Conservation (phyloP, 176 grass and related monocot species). For the Lolium multiflorum region DNA sequence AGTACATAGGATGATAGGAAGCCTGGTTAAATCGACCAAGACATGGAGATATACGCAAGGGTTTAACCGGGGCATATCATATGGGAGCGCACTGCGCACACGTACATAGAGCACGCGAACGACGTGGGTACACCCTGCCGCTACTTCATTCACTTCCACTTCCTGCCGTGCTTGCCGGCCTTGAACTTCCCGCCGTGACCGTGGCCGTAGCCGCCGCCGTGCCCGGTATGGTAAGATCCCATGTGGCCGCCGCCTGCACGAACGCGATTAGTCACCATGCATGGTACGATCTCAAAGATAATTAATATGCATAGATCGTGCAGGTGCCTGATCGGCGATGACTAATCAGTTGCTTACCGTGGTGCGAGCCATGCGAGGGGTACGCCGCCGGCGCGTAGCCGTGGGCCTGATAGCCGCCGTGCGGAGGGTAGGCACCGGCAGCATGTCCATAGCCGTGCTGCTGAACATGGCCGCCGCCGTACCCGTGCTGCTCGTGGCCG, state of each 20-base stretch:
- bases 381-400: constrained; percentile 48
- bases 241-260: constrained; percentile 28
- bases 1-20: neutral
- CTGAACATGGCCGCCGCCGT: constrained; percentile 18
- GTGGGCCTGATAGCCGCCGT: constrained; percentile 25
- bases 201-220: constrained; percentile 20
- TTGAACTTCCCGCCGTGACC: constrained; percentile 55
- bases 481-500: neutral
- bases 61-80: too few relatives aligned
- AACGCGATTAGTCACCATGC: neutral
- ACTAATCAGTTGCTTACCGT: constrained; percentile 5
- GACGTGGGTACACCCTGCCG: neutral
- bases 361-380: constrained; percentile 27
- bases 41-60: neutral
- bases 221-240: constrained; percentile 48
- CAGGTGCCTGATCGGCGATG: neutral
- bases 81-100: neutral
- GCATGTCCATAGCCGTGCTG: constrained; percentile 26
- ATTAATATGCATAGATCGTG: neutral
- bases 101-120: neutral
- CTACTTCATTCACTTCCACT: constrained; percentile 45
- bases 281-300: too few relatives aligned
- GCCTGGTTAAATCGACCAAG: neutral
- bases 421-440: constrained; percentile 37
- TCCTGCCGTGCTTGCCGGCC: constrained; percentile 47